Conservation (phyloP, 1,284 basidiomycete genomes). For the Papiliotrema terrestris region DNA sequence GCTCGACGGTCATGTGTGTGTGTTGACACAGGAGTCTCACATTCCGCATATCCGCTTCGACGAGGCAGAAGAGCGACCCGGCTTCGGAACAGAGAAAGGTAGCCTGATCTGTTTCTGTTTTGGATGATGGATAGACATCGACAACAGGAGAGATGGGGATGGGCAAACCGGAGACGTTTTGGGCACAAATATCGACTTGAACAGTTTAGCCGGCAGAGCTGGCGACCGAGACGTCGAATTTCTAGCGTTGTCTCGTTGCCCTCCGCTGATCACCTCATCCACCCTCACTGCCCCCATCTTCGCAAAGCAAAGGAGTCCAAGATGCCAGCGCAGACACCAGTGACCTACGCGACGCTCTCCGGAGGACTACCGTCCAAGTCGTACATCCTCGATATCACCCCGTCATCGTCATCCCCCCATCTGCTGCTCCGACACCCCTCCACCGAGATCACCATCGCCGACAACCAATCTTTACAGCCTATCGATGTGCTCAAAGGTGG, state of each 20-base stretch:
- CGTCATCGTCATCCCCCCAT: slow-evolving; percentile 34
- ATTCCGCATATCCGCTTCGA: slow-evolving; percentile 35
- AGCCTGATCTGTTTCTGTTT: slow-evolving; percentile 41
- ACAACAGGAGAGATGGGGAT: neutral
- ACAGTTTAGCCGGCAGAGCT: neutral
- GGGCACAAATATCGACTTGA: neutral
- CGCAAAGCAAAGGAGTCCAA: neutral
- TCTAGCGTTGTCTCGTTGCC: neutral
- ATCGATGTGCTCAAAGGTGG: slow-evolving; percentile 37
- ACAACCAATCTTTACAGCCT: slow-evolving; percentile 41
- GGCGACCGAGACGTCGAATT: neutral
- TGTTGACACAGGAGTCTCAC: slow-evolving; percentile 12
- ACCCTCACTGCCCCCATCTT: neutral
- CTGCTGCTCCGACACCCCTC: slow-evolving; percentile 45
- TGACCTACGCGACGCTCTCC: slow-evolving; percentile 40
- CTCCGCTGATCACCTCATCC: neutral
- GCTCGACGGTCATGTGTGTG: neutral
- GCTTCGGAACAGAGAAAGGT: slow-evolving; percentile 40
- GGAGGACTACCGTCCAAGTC: slow-evolving; percentile 22
- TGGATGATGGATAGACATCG: slow-evolving; percentile 45
- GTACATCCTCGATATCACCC: slow-evolving; percentile 46
- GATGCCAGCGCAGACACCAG: slow-evolving; percentile 39
- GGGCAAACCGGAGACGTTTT: neutral
- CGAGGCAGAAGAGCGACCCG: slow-evolving; percentile 10
- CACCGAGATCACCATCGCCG: slow-evolving; percentile 37